Evolutionary conservation across 116 monocot genomes (phyloP).

Genomic region (Zostera marina): DNA sequence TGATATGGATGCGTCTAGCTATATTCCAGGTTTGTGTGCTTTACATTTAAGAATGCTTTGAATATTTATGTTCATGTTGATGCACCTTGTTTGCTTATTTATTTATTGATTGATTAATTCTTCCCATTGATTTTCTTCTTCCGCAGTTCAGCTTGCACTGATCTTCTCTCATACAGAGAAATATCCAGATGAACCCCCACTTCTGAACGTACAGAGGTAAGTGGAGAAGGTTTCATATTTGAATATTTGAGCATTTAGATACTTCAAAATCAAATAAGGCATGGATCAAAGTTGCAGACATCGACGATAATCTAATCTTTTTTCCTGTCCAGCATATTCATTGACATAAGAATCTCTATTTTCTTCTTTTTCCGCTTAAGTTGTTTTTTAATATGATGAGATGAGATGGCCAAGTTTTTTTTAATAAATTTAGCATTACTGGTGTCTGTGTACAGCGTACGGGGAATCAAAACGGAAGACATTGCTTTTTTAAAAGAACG

Average conservation of each 20-base stretch:
- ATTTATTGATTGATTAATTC: too few species aligned
- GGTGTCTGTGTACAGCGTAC: conserved; percentile 1
- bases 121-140: conserved; percentile 1
- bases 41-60: too few species aligned
- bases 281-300: too few species aligned
- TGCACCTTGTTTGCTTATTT: too few species aligned
- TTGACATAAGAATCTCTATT: background rate
- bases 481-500: conserved; percentile 56
- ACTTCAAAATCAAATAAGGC: background rate
- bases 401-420: background rate
- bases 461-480: conserved; percentile 69
- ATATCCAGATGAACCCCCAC: conserved; percentile 93
- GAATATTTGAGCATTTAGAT: background rate
- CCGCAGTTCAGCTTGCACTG: conserved; percentile 75
- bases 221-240: background rate
- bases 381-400: background rate
- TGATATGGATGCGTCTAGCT: conserved; percentile 49
- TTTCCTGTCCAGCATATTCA: too few species aligned
- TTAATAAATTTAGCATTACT: background rate
- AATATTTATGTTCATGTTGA: too few species aligned
- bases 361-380: background rate
- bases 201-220: conserved; percentile 78
- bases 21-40: conserved; percentile 45
- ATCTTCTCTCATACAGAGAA: conserved; percentile 84
- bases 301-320: too few species aligned